These are phyloP conservation scores for Trichoderma aggressivum DNA, from an alignment of 2,329 filamentous ascomycete genomes.

Conservation along the genomic window DNA sequence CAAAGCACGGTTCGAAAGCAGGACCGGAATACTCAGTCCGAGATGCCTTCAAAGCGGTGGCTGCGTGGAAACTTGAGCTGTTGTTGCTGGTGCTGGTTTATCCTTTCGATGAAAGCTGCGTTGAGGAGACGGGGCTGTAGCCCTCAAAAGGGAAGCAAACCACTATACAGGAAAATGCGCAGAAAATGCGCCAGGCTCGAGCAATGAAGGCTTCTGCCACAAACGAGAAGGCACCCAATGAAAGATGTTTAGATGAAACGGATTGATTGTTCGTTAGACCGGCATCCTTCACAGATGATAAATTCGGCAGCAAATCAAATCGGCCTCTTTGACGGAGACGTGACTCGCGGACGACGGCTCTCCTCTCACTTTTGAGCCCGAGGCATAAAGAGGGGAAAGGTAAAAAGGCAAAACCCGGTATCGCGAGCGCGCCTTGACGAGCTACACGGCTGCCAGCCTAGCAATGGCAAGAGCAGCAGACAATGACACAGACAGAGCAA, in stretches of 20 bases:
- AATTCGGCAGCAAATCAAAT: conserved; percentile 1
- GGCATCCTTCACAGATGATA: not conserved
- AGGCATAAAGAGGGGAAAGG: conserved; percentile 12
- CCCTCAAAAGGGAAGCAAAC: not conserved
- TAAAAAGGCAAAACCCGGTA: not conserved
- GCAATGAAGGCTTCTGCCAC: not conserved
- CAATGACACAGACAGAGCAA: not conserved
- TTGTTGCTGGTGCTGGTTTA: not conserved
- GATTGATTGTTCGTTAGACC: not conserved
- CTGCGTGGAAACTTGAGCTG: not conserved
- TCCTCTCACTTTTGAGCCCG: not conserved
- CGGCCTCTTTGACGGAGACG: conserved; percentile 2
- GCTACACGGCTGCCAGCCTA: conserved; percentile 10
- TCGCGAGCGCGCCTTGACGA: conserved; percentile 8
- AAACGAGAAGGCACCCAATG: not conserved
- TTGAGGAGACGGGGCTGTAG: not conserved
- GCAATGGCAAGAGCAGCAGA: not conserved
- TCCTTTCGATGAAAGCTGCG: not conserved
- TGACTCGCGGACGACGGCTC: not conserved
- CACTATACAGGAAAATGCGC: not conserved
- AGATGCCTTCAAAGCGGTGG: not conserved
- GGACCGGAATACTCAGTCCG: not conserved
- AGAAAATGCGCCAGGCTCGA: not conserved
- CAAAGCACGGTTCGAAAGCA: not conserved
- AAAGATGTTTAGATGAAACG: not conserved